Evolutionary conservation across 2,329 filamentous ascomycete species (phyloP).

Genomic region (Curvularia sp.): DNA sequence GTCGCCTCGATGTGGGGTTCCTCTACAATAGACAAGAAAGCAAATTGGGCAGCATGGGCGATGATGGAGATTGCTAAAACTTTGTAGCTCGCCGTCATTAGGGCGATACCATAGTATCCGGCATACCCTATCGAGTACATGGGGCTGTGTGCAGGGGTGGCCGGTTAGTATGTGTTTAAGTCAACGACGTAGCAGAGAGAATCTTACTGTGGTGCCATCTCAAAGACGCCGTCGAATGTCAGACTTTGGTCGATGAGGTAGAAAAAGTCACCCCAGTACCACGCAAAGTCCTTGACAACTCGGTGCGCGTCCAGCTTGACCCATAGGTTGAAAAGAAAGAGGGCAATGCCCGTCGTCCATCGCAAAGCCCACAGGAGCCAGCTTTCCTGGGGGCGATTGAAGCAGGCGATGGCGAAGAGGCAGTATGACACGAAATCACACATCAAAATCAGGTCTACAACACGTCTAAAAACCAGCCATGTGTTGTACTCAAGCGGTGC

Average conservation of each 20-base stretch:
- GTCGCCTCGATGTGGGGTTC: constrained; percentile 98
- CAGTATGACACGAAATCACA: constrained; percentile 98
- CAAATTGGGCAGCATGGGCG: constrained; percentile 92
- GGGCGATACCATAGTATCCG: constrained; percentile 96
- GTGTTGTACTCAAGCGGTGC: constrained; percentile 99
- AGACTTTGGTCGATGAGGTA: constrained; percentile 97
- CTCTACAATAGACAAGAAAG: constrained; percentile 89
- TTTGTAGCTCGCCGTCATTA: constrained; percentile 97
- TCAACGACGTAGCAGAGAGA: not conserved
- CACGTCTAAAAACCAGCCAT: constrained; percentile 93
- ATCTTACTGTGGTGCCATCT: constrained; percentile 80
- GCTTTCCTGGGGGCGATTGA: constrained; percentile 77
- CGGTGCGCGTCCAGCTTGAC: constrained; percentile 97
- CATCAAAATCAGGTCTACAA: constrained; percentile 97
- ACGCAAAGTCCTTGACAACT: constrained; percentile 98
- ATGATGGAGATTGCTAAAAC: constrained; percentile 96
- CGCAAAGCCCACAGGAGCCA: constrained; percentile 72
- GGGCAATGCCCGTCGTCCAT: constrained; percentile 77
- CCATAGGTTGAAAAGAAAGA: constrained; percentile 96
- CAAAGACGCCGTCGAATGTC: constrained; percentile 98
- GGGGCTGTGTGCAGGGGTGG: constrained; percentile 9
- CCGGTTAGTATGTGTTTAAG: constrained; percentile 13
- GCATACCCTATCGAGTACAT: constrained; percentile 71
- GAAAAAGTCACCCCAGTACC: constrained; percentile 99
- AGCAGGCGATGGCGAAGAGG: constrained; percentile 91